A percentile compares a stretch with the other conserved stretches of the same genome.
Evolutionary conservation across 2,329 filamentous ascomycete species (phyloP).

Genomic region (Emergomyces pasteurianus): DNA sequence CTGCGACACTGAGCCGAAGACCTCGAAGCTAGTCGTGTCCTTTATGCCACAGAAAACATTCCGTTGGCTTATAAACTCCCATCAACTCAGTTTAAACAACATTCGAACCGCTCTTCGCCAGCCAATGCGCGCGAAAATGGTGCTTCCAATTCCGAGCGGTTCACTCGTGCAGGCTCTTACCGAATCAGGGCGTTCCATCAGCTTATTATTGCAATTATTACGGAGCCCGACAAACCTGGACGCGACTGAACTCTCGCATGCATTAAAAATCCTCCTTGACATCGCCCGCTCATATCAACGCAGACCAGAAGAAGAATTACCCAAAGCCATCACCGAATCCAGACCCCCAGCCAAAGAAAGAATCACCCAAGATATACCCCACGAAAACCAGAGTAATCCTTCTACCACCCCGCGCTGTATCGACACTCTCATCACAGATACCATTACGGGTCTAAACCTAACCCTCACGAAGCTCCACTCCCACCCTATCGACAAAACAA

Average conservation of each 20-base stretch:
- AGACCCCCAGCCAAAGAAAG: conserved; percentile 11
- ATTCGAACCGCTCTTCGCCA: conserved; percentile 29
- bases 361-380: conserved; percentile 3
- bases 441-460: conserved; percentile 28
- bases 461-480: conserved; percentile 26
- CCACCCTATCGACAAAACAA: conserved; percentile 20
- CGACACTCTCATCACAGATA: conserved; percentile 19
- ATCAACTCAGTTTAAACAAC: conserved; percentile 28
- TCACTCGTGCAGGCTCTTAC: conserved; percentile 30
- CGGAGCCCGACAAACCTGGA: conserved; percentile 24
- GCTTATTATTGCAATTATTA: conserved; percentile 26
- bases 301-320: conserved; percentile 21
- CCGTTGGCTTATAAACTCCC: conserved; percentile 29
- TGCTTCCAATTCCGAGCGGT: conserved; percentile 27
- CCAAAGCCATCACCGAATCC: conserved; percentile 21
- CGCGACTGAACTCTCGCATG: conserved; percentile 28
- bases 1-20: conserved; percentile 12
- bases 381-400: conserved; percentile 7
- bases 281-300: conserved; percentile 24
- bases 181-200: conserved; percentile 27
- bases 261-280: conserved; percentile 28
- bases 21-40: conserved; percentile 19
- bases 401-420: background rate
- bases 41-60: conserved; percentile 30
- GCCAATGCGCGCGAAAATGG: conserved; percentile 21